These are phyloP conservation scores for Cucumis sativus DNA, from an alignment of 306 rosid species.

Conservation along the genomic window DNA sequence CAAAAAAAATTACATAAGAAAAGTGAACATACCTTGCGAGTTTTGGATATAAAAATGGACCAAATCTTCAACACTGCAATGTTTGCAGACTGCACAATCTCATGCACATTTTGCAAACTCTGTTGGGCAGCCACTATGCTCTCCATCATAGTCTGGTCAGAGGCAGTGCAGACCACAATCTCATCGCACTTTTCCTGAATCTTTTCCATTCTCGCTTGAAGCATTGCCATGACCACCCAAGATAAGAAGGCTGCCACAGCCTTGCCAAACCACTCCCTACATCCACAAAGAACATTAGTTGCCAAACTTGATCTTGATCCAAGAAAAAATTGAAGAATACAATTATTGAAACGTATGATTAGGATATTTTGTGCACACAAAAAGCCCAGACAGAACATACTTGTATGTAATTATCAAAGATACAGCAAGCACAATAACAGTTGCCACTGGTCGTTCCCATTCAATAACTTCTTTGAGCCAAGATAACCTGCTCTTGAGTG, in stretches of 20 bases:
- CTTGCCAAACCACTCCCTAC: conserved; percentile 92
- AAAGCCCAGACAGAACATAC: conserved; percentile 24
- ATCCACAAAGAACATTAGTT: not conserved
- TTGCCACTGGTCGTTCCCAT: conserved; percentile 62
- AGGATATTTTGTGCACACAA: not conserved
- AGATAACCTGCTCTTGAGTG: conserved; percentile 27
- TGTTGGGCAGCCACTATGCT: conserved; percentile 82
- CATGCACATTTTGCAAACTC: conserved; percentile 47
- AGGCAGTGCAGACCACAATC: conserved; percentile 41
- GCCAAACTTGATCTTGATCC: not conserved
- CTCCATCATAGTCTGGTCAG: conserved; percentile 54
- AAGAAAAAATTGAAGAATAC: not conserved
- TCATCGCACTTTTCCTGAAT: conserved; percentile 38
- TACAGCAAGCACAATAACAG: conserved; percentile 31
- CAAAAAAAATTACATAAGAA: not conserved
- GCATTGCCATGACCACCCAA: conserved; percentile 54
- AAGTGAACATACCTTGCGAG: conserved; percentile 49
- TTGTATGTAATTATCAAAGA: conserved; percentile 44
- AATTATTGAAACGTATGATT: not conserved
- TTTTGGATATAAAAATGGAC: conserved; percentile 64
- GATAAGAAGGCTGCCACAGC: conserved; percentile 45
- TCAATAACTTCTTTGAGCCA: conserved; percentile 41
- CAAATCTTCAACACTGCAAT: conserved; percentile 59
- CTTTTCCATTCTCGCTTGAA: conserved; percentile 31
- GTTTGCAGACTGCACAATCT: conserved; percentile 50